Evolutionary conservation across 2,329 filamentous ascomycete genomes (phyloP), one percentile per base, ranked within the genome.

Genomic region (Cordyceps pruinosa): DNA sequence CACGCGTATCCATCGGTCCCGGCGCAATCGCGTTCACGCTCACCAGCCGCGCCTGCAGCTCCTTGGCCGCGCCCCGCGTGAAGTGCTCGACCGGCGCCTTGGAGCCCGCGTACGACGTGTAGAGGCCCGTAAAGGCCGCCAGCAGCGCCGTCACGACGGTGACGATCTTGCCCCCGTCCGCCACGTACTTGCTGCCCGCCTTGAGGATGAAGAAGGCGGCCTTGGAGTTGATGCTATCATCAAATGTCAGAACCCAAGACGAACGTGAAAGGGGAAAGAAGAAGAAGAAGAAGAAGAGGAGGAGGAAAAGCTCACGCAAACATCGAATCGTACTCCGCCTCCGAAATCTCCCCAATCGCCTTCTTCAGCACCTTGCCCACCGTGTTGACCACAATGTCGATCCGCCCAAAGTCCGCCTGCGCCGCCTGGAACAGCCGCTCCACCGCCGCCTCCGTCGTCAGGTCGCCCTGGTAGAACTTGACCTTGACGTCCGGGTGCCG

Each of bases 371-470:
- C 75, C 67, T 77, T 78, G 44, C 77, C 77, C 34, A 79, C 70
- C 15, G 76, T 79, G 65, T 79, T 79, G 61, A 79, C 68, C 4
- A 79, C 71, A 57, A 80, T 76, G 61, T 80, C 76, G 46, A 80
- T 68, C 52, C 70, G 66, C 10, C 73, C 73, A 61, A 78, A 74
- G 57, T 76, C 71, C 37, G 68, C 65, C 10, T 75, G 53, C 10
- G 71, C 69, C 3, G 66, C 62, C 39, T 71, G 63, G 62, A 77
- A 77, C n/a, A 78, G 68, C 25, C 67, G 62, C 19, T 71, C 65
- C 19, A 77, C 72, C 2, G 70, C 72, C 3, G 59, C 63, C 4
- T 69, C 73, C 9, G 68, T 72, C 15, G 72, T 76, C 52, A 77
- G 66, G 58, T 78, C 72, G 17, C 64, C 75, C 59, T 75, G 69